Evolutionary conservation across 768 basidiomycete species (phyloP).

Genomic region (Rhizopogon roseolus): DNA sequence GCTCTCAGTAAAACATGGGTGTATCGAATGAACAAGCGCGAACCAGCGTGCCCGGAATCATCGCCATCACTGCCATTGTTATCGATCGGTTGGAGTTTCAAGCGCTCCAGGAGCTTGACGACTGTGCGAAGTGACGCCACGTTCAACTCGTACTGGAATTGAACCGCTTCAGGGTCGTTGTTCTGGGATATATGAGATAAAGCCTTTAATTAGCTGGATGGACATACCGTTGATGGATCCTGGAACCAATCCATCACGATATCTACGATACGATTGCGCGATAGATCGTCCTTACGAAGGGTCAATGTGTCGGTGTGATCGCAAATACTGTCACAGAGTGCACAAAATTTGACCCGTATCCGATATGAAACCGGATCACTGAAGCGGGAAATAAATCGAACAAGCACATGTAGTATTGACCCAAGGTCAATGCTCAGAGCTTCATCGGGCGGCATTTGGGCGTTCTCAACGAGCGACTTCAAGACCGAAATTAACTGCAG

Average conservation of each 20-base stretch:
- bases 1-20: conserved; percentile 60
- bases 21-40: conserved; percentile 78
- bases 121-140: conserved; percentile 67
- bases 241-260: conserved; percentile 78
- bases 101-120: conserved; percentile 70
- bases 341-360: conserved; percentile 72
- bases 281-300: conserved; percentile 60
- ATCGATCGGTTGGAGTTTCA: conserved; percentile 62
- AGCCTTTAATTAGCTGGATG: not conserved
- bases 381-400: conserved; percentile 62
- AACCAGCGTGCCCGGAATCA: conserved; percentile 64
- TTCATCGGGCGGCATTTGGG: conserved; percentile 52
- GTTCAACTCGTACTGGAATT: conserved; percentile 63
- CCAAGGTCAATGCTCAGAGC: conserved; percentile 61
- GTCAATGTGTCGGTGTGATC: conserved; percentile 55
- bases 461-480: conserved; percentile 74
- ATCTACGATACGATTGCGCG: conserved; percentile 71
- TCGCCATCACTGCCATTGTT: conserved; percentile 49
- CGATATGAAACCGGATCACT: conserved; percentile 49
- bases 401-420: conserved; percentile 53
- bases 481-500: conserved; percentile 68
- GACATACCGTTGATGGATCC: conserved; percentile 44
- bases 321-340: conserved; percentile 64
- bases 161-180: conserved; percentile 30
- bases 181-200: conserved; percentile 20